These are phyloP conservation scores for Inga leiocalycina DNA, from an alignment of 306 rosid genomes.

Conservation along the genomic window DNA sequence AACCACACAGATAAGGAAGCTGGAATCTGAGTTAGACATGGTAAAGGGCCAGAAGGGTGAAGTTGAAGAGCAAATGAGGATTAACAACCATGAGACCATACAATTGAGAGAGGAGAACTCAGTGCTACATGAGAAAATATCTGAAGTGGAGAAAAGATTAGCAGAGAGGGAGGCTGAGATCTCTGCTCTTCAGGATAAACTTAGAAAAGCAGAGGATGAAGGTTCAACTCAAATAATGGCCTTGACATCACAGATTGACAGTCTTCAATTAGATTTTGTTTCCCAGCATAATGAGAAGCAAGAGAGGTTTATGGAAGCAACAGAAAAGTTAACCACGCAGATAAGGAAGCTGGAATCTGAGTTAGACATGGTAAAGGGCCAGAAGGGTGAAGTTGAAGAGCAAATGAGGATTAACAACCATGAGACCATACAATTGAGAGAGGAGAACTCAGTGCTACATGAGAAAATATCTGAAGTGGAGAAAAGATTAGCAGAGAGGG, in stretches of 20 bases:
- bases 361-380: constrained; percentile 37
- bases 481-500: constrained; percentile 42
- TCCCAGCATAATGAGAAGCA: constrained; percentile 58
- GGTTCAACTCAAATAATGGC: constrained; percentile 32
- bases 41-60: constrained; percentile 42
- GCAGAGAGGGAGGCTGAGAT: constrained; percentile 42
- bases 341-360: constrained; percentile 53
- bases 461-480: constrained; percentile 39
- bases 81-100: constrained; percentile 39
- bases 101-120: constrained; percentile 48
- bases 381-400: constrained; percentile 52
- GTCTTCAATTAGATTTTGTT: constrained; percentile 48
- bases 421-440: constrained; percentile 48
- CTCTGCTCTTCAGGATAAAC: constrained; percentile 36
- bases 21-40: constrained; percentile 50
- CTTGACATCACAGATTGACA: constrained; percentile 44
- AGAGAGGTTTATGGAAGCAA: constrained; percentile 52
- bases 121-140: constrained; percentile 36
- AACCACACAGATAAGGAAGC: constrained; percentile 39
- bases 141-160: constrained; percentile 42
- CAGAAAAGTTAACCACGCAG: constrained; percentile 46
- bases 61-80: constrained; percentile 50
- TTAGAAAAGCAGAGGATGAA: constrained; percentile 34
- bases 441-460: constrained; percentile 45
- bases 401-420: constrained; percentile 37